Evolutionary conservation across 352 stramenopile species (phyloP).

Genomic region (Aphanomyces euteiches): DNA sequence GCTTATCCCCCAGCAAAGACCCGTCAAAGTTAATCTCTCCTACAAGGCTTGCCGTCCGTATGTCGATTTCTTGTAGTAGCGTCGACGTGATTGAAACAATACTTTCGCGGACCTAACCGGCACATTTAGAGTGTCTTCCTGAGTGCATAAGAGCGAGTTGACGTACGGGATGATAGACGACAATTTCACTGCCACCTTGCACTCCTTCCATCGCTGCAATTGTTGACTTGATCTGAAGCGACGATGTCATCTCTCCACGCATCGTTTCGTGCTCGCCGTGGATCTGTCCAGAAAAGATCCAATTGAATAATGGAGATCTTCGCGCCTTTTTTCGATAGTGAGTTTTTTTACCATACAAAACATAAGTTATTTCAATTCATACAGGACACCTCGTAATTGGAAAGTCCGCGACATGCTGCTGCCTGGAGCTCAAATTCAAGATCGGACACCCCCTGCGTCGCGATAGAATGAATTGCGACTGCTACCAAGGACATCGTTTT

Average conservation of each 20-base stretch:
- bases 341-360: too few relatives aligned
- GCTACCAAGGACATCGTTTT: too few relatives aligned
- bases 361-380: too few relatives aligned
- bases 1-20: slow-evolving; percentile 33
- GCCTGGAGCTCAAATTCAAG: too few relatives aligned
- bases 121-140: background rate
- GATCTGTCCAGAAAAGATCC: too few relatives aligned
- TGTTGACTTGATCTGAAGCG: slow-evolving; percentile 21
- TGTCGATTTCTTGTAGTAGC: slow-evolving; percentile 62
- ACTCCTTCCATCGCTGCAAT: slow-evolving; percentile 8
- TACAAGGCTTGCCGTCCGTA: slow-evolving; percentile 47
- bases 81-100: slow-evolving; percentile 53
- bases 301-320: too few relatives aligned
- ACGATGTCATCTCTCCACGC: slow-evolving; percentile 19
- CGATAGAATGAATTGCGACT: too few relatives aligned
- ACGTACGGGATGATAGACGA: slow-evolving; percentile 28
- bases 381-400: too few relatives aligned
- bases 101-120: slow-evolving; percentile 16
- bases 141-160: too few relatives aligned
- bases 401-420: too few relatives aligned
- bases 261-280: background rate
- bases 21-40: slow-evolving; percentile 68
- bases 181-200: slow-evolving; percentile 9
- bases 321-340: too few relatives aligned
- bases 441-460: too few relatives aligned